Evolutionary conservation across 2,329 filamentous ascomycete genomes (phyloP).

Genomic region (Cladorrhinum sp.): DNA sequence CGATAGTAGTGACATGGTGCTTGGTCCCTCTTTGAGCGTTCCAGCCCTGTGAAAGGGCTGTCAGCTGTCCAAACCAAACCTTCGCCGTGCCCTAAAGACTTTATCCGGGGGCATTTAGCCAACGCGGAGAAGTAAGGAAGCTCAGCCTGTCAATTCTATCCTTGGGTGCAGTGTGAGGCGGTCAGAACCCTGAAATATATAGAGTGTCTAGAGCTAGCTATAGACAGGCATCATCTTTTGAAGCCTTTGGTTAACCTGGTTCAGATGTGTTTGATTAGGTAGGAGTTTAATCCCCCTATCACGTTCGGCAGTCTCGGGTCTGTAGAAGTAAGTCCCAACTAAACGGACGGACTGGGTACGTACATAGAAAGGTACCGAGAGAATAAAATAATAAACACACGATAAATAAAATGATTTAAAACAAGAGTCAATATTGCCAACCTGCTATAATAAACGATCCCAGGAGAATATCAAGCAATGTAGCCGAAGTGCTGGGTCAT

Average conservation of each 20-base stretch:
- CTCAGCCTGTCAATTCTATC: background rate
- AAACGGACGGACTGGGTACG: too few species aligned
- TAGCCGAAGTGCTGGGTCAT: background rate
- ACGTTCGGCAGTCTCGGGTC: background rate
- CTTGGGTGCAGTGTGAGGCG: background rate
- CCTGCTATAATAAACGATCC: background rate
- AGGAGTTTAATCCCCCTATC: background rate
- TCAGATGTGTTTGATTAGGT: background rate
- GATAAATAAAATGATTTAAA: background rate
- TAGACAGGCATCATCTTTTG: background rate
- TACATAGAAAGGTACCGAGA: background rate
- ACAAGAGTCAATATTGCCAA: background rate
- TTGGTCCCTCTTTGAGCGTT: background rate
- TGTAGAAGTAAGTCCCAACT: background rate
- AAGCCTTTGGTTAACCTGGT: too few species aligned
- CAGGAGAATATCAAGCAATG: background rate
- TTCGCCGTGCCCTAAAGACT: background rate
- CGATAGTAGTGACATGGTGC: background rate
- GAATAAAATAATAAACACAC: background rate
- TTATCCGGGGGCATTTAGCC: background rate
- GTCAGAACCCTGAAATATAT: background rate
- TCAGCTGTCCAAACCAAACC: background rate
- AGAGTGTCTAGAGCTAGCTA: background rate
- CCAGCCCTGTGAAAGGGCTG: background rate
- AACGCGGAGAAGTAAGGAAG: background rate